Percentiles rank a stretch among this genome's conserved stretches.
These are phyloP conservation scores for Polychaeton citri DNA, from an alignment of 2,329 filamentous ascomycete genomes.

Conservation along the genomic window DNA sequence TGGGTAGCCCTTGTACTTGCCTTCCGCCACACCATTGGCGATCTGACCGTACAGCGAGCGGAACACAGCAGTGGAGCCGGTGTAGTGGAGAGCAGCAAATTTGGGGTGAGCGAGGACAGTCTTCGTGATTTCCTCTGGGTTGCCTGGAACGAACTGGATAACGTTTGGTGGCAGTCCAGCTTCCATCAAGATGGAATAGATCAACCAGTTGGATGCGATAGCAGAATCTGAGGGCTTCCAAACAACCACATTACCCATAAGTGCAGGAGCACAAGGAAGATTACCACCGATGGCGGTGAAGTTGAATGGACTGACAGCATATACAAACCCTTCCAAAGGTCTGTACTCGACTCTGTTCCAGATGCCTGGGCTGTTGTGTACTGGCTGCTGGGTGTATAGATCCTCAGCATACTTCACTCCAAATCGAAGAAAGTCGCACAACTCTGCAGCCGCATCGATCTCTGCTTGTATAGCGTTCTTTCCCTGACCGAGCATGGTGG, in stretches of 20 bases:
- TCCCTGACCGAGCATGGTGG: conserved; percentile 90
- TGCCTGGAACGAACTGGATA: conserved; percentile 85
- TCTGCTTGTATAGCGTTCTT: conserved; percentile 99
- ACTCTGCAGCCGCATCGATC: conserved; percentile 87
- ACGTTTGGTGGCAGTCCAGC: conserved; percentile 80
- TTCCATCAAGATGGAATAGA: conserved; percentile 83
- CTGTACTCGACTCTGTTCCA: conserved; percentile 90
- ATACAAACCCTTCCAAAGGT: conserved; percentile 87
- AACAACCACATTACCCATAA: conserved; percentile 87
- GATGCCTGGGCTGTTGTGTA: conserved; percentile 66
- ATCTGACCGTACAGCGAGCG: conserved; percentile 78
- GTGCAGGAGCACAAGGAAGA: conserved; percentile 64
- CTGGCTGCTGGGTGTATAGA: conserved; percentile 75
- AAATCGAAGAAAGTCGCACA: conserved; percentile 80
- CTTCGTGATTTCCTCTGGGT: conserved; percentile 72
- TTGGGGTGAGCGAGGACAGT: conserved; percentile 62
- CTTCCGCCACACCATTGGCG: conserved; percentile 64
- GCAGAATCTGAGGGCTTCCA: conserved; percentile 94
- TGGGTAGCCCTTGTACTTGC: conserved; percentile 72
- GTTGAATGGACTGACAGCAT: conserved; percentile 90
- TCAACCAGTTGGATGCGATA: conserved; percentile 79
- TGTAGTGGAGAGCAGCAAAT: conserved; percentile 90
- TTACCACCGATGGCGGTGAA: conserved; percentile 93
- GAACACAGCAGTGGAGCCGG: conserved; percentile 85
- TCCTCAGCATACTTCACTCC: conserved; percentile 91